Evolutionary conservation across 768 basidiomycete species (phyloP), one percentile per base, ranked within the genome.

Genomic region (Lactarius quietus): DNA sequence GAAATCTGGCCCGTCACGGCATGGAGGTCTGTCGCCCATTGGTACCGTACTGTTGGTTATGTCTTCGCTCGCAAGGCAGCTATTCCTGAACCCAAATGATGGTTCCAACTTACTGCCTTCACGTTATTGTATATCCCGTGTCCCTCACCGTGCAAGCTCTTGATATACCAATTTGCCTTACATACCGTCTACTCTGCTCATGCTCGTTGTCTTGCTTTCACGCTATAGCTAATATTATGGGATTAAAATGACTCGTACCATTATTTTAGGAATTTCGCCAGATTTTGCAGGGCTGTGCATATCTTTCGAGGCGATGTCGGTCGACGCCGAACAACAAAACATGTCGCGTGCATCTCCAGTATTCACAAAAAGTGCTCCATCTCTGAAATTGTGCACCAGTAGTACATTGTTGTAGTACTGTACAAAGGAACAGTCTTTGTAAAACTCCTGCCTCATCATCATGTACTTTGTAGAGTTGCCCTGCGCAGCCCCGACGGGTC

Each of bases 71-170:
- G 28, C 17, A 64, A 52, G 48, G 57, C 63, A 5, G 38, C 63
- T 1, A 64, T 64, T n/a, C 63, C 63, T 15, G 63, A 48, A 4
- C 56, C 63, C 36, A 26, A 38, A 41, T 53, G 31, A 56, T 56
- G 14, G 5, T 15, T 53, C 10, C 31, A 7, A 29, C 5, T 28
- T 14, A 6, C 29, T 9, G 28, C 15, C 15, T 17, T 53, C 15
- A 17, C 52, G 52, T 53, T 1, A 10, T 31, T 17, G 9, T 31
- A 53, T 31, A 18, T 53, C 28, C 1, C 9, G 8, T 43, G 20
- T 43, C 20, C 41, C 41, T 43, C 20, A 20, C 20, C 41, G 20
- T 43, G 41, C 3, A 20, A n/a, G 20, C 41, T n/a, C n/a, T 43
- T 20, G 43, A 43, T 43, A 43, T 10, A 43, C 43, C 43, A 43